Base-by-base conservation (phyloP, 768 basidiomycete genomes). In the Naganishia antarctica region DNA sequence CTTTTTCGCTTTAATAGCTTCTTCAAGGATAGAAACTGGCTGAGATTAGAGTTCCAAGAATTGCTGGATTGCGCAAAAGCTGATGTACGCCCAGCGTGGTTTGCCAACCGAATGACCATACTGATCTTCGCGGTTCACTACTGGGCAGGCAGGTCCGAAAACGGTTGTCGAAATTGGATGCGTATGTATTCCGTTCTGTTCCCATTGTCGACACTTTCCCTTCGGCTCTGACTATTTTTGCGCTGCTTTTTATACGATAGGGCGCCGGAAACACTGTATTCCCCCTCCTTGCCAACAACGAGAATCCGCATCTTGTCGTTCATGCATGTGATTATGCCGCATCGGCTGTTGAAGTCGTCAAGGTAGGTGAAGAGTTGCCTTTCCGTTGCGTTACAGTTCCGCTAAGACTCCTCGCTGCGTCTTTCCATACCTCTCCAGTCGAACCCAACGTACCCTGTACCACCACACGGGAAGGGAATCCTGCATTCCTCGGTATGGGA, bases 251-350 rank as follows among this genome's bases (percentile, higher is more conserved):
- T 7, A 7, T 37, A 15, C 21, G 26, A 32, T 12, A 78, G 90
- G 92, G 94, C 44, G 90, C 91, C 21, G 96, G 96, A n/a, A 96
- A 94, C 74, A 87, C 91, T 6, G 84, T 91, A 0, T 96, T 92
- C 71, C 96, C 96, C 0, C 80, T 99, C 1, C 81, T 96, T 23
- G 80, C 84, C n/a, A 78, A 83, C 32, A 98, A 97, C 73, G 78
- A 84, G 70, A 99, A 99, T 75, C 86, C 90, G 0, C 74, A 83
- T 0, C 83, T 98, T 7, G 74, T 75, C 8, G 79, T 97, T 16
- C 82, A 83, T 40, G 93, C 93, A 0, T 93, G 89, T 70, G 96
- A 99, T 78, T 99, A 92, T 75, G 89, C 94, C 0, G 81, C 82
- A 11, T 87, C 89, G 70, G 96, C 96, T 1, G 83, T 98, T 32